Conservation (phyloP, 257 asterid species). For the Nemophila menziesii region DNA sequence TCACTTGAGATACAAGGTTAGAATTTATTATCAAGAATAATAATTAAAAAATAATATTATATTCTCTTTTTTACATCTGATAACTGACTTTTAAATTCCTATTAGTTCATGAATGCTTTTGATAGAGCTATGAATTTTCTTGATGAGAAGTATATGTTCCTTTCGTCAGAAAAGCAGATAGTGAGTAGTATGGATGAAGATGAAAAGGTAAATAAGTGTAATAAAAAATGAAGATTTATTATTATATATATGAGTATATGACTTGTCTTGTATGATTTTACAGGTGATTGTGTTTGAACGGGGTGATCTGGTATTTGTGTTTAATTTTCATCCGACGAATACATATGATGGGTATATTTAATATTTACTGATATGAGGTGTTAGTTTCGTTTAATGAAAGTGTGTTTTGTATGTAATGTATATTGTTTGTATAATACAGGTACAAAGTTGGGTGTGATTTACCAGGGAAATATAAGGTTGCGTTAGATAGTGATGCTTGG, state of each 20-base stretch:
- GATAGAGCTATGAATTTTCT: conserved; percentile 83
- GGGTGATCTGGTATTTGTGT: conserved; percentile 79
- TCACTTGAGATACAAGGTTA: conserved; percentile 91
- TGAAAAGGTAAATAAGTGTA: conserved; percentile 44
- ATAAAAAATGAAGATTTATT: background rate
- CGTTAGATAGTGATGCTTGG: conserved; percentile 84
- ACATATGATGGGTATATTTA: conserved; percentile 86
- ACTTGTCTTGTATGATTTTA: conserved; percentile 9
- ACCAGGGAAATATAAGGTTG: conserved; percentile 91
- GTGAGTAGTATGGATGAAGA: conserved; percentile 67
- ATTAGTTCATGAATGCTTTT: conserved; percentile 80
- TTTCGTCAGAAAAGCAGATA: conserved; percentile 63
- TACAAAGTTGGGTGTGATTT: conserved; percentile 91
- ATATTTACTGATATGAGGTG: conserved; percentile 6
- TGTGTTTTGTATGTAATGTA: background rate
- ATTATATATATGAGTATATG: background rate
- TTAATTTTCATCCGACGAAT: conserved; percentile 78
- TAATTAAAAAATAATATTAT: background rate
- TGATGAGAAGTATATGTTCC: conserved; percentile 67
- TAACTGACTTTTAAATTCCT: background rate
- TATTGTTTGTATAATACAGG: conserved; percentile 34
- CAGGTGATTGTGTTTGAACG: conserved; percentile 97
- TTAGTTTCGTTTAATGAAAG: background rate
- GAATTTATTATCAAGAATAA: background rate
- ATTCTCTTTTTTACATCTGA: background rate